These are phyloP conservation scores for Jatropha curcas DNA, from an alignment of 345 rosid genomes.

Conservation along the genomic window DNA sequence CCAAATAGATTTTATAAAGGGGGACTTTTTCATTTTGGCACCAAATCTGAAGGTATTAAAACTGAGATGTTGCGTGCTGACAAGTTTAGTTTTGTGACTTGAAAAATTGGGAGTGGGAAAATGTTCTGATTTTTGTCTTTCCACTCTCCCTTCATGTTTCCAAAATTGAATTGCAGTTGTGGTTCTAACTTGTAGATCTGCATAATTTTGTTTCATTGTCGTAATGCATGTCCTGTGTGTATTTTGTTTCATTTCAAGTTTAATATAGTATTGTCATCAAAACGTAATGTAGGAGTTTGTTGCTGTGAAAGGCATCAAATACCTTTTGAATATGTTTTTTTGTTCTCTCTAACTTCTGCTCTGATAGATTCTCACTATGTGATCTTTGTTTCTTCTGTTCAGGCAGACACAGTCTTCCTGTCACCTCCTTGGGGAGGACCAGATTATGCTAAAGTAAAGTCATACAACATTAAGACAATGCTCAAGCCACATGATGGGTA, in stretches of 20 bases:
- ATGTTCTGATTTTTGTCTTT: neutral
- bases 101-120: neutral
- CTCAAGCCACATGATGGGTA: constrained; percentile 90
- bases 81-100: constrained; percentile 3
- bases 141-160: neutral
- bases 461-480: constrained; percentile 76
- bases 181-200: neutral
- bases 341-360: neutral
- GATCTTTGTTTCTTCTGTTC: constrained; percentile 22
- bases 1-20: constrained; percentile 71
- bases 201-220: constrained; percentile 1
- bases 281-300: neutral
- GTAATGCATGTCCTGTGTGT: neutral
- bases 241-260: neutral
- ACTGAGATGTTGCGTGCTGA: neutral
- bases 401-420: constrained; percentile 81
- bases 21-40: constrained; percentile 76
- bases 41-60: constrained; percentile 62
- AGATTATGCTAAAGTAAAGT: constrained; percentile 61
- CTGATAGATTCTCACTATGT: neutral
- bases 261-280: neutral
- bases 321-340: neutral
- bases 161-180: too few relatives aligned
- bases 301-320: neutral
- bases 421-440: constrained; percentile 99